These are phyloP conservation scores for Westerdykella ornata DNA, from an alignment of 2,329 filamentous ascomycete genomes.

Conservation along the genomic window DNA sequence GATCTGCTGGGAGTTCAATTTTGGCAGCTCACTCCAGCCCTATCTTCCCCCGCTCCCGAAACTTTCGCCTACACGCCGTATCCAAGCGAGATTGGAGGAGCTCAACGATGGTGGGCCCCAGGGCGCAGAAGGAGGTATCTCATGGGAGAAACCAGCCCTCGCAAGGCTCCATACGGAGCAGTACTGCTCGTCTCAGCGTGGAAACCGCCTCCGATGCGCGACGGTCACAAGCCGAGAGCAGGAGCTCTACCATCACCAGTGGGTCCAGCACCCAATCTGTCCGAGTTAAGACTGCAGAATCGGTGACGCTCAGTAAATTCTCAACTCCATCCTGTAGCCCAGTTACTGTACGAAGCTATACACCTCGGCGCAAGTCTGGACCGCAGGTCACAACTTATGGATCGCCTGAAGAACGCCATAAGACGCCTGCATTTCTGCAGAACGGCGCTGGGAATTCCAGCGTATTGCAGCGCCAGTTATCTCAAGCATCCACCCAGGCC, in stretches of 20 bases:
- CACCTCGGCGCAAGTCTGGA: slow-evolving; percentile 31
- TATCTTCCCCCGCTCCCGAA: slow-evolving; percentile 18
- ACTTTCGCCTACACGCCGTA: slow-evolving; percentile 30
- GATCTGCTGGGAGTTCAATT: slow-evolving; percentile 39
- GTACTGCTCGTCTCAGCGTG: slow-evolving; percentile 6
- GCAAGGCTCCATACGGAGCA: slow-evolving; percentile 11
- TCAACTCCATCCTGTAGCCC: slow-evolving; percentile 25
- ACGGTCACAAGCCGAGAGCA: slow-evolving; percentile 6
- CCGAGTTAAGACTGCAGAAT: slow-evolving; percentile 31
- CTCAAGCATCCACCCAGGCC: slow-evolving; percentile 34
- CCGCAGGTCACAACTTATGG: slow-evolving; percentile 36
- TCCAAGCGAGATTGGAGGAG: slow-evolving; percentile 34
- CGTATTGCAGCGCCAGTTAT: slow-evolving; percentile 34
- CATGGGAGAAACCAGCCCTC: slow-evolving; percentile 13
- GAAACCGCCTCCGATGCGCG: slow-evolving; percentile 2
- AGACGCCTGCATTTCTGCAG: slow-evolving; percentile 20
- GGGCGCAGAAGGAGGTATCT: slow-evolving; percentile 22
- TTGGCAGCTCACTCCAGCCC: slow-evolving; percentile 36
- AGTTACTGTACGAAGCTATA: slow-evolving; percentile 21
- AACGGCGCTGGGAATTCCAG: slow-evolving; percentile 29
- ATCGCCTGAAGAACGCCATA: slow-evolving; percentile 36
- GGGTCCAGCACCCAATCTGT: slow-evolving; percentile 15
- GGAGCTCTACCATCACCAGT: slow-evolving; percentile 6
- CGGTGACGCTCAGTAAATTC: slow-evolving; percentile 30
- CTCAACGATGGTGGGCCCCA: slow-evolving; percentile 26